Conservation (phyloP, 2,329 filamentous ascomycete genomes). For the Coleophoma cylindrospora region DNA sequence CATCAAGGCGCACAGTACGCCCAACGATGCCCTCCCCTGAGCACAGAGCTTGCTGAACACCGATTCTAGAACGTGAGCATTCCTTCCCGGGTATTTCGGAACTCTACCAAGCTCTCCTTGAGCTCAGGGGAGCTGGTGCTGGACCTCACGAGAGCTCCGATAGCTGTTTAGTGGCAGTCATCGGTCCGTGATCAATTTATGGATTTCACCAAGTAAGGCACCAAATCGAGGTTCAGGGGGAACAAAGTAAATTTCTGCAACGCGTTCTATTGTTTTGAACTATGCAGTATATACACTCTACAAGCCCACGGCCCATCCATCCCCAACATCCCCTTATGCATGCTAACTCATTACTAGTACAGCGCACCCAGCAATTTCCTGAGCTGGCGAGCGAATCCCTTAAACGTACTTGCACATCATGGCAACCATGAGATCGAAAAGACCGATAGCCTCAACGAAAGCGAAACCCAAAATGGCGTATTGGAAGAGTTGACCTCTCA, state of each 20-base stretch:
- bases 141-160: no score
- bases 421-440: conserved; percentile 87
- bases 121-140: no score
- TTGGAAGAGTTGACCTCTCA: conserved; percentile 93
- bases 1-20: no score
- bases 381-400: conserved; percentile 5
- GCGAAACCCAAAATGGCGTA: conserved; percentile 95
- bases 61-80: no score
- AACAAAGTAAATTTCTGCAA: background rate
- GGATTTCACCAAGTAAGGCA: no score
- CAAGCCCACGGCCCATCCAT: background rate
- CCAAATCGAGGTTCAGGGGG: background rate
- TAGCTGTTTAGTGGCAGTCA: no score
- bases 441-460: conserved; percentile 89
- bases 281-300: background rate
- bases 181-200: no score
- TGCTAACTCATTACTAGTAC: conserved; percentile 1
- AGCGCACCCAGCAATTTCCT: background rate
- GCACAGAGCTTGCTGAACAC: no score
- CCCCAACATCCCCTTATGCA: background rate
- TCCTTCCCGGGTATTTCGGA: no score
- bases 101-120: no score
- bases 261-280: background rate
- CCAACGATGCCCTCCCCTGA: no score
- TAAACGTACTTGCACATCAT: conserved; percentile 85